These are phyloP conservation scores for Fraxinus americana DNA, from an alignment of 257 asterid genomes.

Conservation along the genomic window DNA sequence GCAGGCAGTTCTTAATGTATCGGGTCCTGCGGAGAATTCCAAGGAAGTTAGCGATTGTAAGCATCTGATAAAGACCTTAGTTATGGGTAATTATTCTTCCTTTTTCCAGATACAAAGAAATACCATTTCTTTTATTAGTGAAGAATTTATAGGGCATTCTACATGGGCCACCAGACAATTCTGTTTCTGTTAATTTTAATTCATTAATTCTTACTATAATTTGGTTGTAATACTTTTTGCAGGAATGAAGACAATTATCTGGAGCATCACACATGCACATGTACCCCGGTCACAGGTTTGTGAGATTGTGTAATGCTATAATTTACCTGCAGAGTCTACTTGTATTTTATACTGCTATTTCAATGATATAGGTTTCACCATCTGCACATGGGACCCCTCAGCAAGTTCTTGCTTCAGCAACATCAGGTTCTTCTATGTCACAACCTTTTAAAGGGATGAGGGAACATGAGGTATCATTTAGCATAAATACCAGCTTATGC, in stretches of 20 bases:
- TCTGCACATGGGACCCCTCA: slow-evolving; percentile 87
- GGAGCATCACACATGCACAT: slow-evolving; percentile 99
- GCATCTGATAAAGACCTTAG: slow-evolving; percentile 95
- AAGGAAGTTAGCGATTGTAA: slow-evolving; percentile 98
- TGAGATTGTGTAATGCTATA: slow-evolving; percentile 23
- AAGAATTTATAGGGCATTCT: slow-evolving; percentile 6
- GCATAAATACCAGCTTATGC: slow-evolving; percentile 21
- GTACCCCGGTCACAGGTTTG: slow-evolving; percentile 93
- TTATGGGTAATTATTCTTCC: slow-evolving; percentile 71
- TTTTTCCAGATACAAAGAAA: slow-evolving; percentile 14
- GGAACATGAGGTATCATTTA: slow-evolving; percentile 87
- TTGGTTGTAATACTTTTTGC: slow-evolving; percentile 26
- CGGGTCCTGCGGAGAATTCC: slow-evolving; percentile 79
- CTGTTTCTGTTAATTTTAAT: background rate
- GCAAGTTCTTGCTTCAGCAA: slow-evolving; percentile 67
- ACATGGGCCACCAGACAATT: background rate
- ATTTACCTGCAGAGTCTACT: slow-evolving; percentile 17
- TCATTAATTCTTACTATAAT: slow-evolving; percentile 1
- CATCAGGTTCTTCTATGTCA: slow-evolving; percentile 67
- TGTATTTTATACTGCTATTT: slow-evolving; percentile 26
- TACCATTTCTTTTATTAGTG: background rate
- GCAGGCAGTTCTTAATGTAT: slow-evolving; percentile 93
- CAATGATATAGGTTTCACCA: slow-evolving; percentile 47
- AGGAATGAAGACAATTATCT: slow-evolving; percentile 99
- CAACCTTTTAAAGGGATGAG: slow-evolving; percentile 93